Evolutionary conservation across 2,329 filamentous ascomycete genomes (phyloP).

Genomic region (Myriangium duriaei): DNA sequence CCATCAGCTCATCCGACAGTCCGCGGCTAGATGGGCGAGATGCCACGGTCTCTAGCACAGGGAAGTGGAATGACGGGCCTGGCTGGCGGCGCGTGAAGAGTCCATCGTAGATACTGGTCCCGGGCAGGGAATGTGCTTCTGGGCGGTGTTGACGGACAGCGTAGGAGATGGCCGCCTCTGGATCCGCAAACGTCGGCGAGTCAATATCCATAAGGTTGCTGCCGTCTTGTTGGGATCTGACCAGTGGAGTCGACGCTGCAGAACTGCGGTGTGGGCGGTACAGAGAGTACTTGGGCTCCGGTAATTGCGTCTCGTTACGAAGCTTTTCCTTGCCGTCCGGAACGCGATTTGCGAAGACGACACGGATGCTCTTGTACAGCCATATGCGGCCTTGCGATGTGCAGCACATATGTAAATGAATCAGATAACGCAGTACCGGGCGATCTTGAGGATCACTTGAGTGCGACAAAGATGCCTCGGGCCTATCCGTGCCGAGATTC

Average conservation of each 20-base stretch:
- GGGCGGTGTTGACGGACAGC: conserved; percentile 4
- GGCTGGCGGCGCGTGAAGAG: conserved; percentile 3
- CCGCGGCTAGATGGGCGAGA: conserved; percentile 4
- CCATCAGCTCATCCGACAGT: not conserved
- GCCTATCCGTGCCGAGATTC: conserved; percentile 40
- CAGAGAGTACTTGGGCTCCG: conserved; percentile 72
- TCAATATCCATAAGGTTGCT: conserved; percentile 16
- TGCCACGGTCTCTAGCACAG: conserved; percentile 5
- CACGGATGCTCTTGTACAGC: conserved; percentile 79
- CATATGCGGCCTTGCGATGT: conserved; percentile 73
- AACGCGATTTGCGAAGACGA: conserved; percentile 93
- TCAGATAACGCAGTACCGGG: conserved; percentile 73
- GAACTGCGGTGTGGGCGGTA: conserved; percentile 53
- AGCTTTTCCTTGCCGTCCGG: conserved; percentile 91
- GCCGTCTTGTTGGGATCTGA: conserved; percentile 24
- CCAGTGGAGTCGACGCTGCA: not conserved
- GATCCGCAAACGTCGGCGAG: not conserved
- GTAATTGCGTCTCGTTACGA: conserved; percentile 76
- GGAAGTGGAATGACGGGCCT: conserved; percentile 7
- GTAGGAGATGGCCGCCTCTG: not conserved
- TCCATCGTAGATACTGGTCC: conserved; percentile 7
- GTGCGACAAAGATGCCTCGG: conserved; percentile 40
- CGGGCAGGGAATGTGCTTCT: conserved; percentile 12
- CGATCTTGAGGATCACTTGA: conserved; percentile 44
- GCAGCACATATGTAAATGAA: conserved; percentile 88